These are phyloP conservation scores for Periconia sp. DNA, from an alignment of 2,329 filamentous ascomycete genomes.

Conservation along the genomic window DNA sequence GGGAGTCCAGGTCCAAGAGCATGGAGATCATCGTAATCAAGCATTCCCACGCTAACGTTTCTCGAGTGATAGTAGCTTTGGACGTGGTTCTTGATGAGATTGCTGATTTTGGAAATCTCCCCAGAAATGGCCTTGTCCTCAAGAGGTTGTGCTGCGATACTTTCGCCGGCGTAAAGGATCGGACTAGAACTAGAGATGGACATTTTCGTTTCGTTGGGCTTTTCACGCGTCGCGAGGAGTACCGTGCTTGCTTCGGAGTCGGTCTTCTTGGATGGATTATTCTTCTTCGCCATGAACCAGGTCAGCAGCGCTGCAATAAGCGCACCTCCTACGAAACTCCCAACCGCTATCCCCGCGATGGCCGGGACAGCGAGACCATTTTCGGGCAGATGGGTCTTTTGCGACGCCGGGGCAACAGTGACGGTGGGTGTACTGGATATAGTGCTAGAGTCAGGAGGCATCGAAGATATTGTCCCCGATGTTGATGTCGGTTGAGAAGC, in stretches of 20 bases:
- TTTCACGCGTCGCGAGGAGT: constrained; percentile 19
- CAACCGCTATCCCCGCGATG: constrained; percentile 41
- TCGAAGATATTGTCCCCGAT: no score
- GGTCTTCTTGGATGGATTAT: constrained; percentile 1
- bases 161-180: constrained; percentile 9
- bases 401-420: no score
- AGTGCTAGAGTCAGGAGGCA: no score
- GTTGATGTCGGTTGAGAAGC: no score
- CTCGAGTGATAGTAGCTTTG: constrained; percentile 38
- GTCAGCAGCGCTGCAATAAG: constrained; percentile 22
- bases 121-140: constrained; percentile 35
- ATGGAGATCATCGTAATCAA: constrained; percentile 27
- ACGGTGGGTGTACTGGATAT: no score
- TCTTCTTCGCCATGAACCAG: constrained; percentile 24
- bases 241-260: constrained; percentile 17
- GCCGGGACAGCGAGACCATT: constrained; percentile 20
- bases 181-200: constrained; percentile 16
- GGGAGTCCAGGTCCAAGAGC: constrained; percentile 23
- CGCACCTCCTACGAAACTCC: constrained; percentile 34
- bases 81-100: constrained; percentile 40
- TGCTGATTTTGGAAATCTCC: constrained; percentile 36
- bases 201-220: constrained; percentile 13
- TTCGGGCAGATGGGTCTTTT: neutral
- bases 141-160: constrained; percentile 31
- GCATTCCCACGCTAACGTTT: constrained; percentile 18